Conservation (phyloP, 2,329 filamentous ascomycete genomes). For the Colletotrichum sp. region DNA sequence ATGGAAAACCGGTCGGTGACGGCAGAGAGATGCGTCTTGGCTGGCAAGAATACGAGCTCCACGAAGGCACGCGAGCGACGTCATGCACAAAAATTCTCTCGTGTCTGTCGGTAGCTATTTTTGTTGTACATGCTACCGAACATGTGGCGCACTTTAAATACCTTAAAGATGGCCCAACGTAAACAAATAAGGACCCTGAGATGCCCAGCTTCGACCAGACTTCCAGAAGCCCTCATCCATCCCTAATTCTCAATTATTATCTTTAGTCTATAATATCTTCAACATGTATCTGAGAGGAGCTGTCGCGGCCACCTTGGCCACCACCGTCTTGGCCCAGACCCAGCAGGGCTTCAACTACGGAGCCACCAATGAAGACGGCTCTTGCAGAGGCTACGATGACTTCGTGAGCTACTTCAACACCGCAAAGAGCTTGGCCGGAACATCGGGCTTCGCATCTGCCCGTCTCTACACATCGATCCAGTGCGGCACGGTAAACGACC, state of each 20-base stretch:
- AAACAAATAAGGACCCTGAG: neutral
- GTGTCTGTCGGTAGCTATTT: constrained; percentile 5
- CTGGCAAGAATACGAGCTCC: constrained; percentile 5
- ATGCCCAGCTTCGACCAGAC: neutral
- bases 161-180: neutral
- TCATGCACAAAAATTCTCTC: neutral
- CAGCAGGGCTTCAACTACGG: constrained; percentile 21
- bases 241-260: neutral
- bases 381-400: constrained; percentile 17
- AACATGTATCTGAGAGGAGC: neutral
- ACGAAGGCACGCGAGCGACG: neutral
- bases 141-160: neutral
- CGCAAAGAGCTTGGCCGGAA: neutral
- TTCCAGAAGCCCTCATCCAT: neutral
- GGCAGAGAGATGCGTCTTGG: neutral
- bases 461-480: constrained; percentile 21
- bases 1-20: neutral
- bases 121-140: neutral
- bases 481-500: constrained; percentile 42
- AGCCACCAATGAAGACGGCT: constrained; percentile 16
- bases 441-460: constrained; percentile 5
- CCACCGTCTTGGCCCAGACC: neutral
- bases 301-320: neutral
- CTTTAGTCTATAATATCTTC: neutral
- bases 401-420: constrained; percentile 16